Evolutionary conservation across 192 early-diverging fungal species (phyloP), one percentile per base, ranked within the genome.

Genomic region (Coemansia brasiliensis): DNA sequence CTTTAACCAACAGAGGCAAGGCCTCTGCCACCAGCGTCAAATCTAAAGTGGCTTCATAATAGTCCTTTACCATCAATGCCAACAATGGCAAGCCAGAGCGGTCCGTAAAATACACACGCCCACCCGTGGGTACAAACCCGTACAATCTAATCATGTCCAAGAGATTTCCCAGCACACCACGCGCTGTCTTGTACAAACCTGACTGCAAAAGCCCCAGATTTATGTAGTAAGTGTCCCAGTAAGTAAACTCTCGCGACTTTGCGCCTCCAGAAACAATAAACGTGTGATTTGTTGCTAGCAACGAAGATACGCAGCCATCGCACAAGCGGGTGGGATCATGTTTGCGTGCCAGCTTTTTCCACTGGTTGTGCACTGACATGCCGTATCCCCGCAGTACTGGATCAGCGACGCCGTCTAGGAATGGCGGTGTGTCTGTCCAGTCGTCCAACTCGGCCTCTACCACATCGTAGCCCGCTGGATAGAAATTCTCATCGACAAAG

Each of bases 91-190:
- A 85, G 54, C 87, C 85, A 0, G 88, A 88, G 54, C 88, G 79
- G 65, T 90, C 87, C 44, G 88, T 69, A 60, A 83, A 90, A 59
- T 90, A 90, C 39, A 87, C 79, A 38, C 88, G 85, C 40, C 86
- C 85, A 17, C 88, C 88, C 27, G 87, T 87, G 17, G 88, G 88
- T 42, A 90, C 72, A 72, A 90, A 90, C 10, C 84, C 87, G 50
- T 75, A 65, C 9, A 25, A 1, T 3, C 80, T 51, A 16, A 90
- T 77, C 41, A 81, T 66, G 54, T 86, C 83, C 40, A 87, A 57
- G 40, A 88, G 82, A 63, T 90, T 88, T 32, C 81, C 72, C 44
- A 90, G 82, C 67, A 86, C 80, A 41, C 83, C 70, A 37, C 55
- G 73, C 4, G 82, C 81, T n/a, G 83, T 83, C n/a, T 82, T 63